These are phyloP conservation scores for Mycena polygramma DNA, from an alignment of 768 basidiomycete genomes.

Conservation along the genomic window DNA sequence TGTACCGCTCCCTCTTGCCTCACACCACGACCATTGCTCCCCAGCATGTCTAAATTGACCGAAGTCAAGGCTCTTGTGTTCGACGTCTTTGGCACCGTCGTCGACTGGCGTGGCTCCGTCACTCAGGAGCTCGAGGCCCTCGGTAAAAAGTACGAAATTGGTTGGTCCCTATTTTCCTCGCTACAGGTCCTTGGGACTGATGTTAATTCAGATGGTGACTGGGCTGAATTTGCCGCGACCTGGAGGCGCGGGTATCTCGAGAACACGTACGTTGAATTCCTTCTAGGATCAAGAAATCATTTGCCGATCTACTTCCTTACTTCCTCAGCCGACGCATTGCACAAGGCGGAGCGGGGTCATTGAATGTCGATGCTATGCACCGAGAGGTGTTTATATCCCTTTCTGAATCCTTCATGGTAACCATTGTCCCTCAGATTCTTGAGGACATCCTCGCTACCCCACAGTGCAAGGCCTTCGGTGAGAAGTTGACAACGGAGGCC, in stretches of 20 bases:
- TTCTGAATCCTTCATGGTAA: background rate
- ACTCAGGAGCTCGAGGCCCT: constrained; percentile 48
- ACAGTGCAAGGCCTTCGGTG: constrained; percentile 65
- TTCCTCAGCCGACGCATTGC: constrained; percentile 57
- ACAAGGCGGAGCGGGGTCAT: constrained; percentile 59
- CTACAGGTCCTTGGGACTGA: background rate
- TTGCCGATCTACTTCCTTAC: background rate
- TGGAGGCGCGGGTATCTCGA: constrained; percentile 68
- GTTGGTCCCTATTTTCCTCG: constrained; percentile 30
- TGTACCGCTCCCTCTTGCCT: too few relatives aligned
- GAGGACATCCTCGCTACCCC: constrained; percentile 64
- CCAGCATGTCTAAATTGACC: constrained; percentile 12
- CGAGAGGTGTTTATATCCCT: constrained; percentile 55
- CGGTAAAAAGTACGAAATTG: constrained; percentile 46
- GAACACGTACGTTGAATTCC: constrained; percentile 55
- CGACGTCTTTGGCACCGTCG: constrained; percentile 65
- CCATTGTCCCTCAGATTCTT: constrained; percentile 58
- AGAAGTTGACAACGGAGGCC: constrained; percentile 57
- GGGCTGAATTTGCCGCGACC: constrained; percentile 64
- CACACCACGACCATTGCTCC: too few relatives aligned
- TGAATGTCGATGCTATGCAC: constrained; percentile 69
- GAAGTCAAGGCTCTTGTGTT: constrained; percentile 60
- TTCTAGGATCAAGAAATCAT: background rate
- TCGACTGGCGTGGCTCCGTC: constrained; percentile 57
- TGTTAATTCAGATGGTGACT: constrained; percentile 46